Evolutionary conservation across 306 rosid species (phyloP), one percentile per base, ranked within the genome.

Genomic region (Sphenostylis stenocarpa): DNA sequence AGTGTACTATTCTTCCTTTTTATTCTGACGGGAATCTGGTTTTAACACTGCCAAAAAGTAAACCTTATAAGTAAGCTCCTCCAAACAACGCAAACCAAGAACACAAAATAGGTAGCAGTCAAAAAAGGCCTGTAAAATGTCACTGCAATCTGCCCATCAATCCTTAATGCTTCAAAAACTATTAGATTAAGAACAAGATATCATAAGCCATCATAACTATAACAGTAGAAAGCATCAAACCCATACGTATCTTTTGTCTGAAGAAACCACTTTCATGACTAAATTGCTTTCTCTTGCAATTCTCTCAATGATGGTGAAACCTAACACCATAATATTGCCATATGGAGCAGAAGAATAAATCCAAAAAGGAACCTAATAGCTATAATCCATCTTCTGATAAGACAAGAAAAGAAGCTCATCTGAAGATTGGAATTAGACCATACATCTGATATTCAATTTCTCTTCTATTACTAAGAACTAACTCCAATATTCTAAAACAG

Each of bases 371-470:
- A 60, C 23, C 19, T 2, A 31, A 77, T 19, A 26, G 26, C 41
- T 36, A 47, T 23, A 24, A 56, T 41, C 47, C 28, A 12, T 13
- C 68, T 19, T 39, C 20, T 3, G 23, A 23, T 17, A 38, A 52
- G 20, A 26, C 24, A 67, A 13, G 23, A 58, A 43, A 43, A 57
- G n/a, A 52, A 65, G 0, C 56, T 28, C 47, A 23, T 28, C 58
- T 39, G 23, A 53, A 17, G 33, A 72, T n/a, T 28, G 36, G 28
- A 24, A 61, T 60, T 36, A 47, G 49, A 39, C 28, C 23, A n/a
- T 45, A 28, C 51, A 52, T 52, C 16, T 45, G 51, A 72, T 45
- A 72, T 64, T 64, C 23, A 53, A 29, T 20, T 77, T 68, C n/a
- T 52, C 49, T 73, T 28, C 45, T 26, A 17, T 24, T 43, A 19